Conservation (phyloP, 805 yeast genomes). For the Metschnikowia corniflorae region DNA sequence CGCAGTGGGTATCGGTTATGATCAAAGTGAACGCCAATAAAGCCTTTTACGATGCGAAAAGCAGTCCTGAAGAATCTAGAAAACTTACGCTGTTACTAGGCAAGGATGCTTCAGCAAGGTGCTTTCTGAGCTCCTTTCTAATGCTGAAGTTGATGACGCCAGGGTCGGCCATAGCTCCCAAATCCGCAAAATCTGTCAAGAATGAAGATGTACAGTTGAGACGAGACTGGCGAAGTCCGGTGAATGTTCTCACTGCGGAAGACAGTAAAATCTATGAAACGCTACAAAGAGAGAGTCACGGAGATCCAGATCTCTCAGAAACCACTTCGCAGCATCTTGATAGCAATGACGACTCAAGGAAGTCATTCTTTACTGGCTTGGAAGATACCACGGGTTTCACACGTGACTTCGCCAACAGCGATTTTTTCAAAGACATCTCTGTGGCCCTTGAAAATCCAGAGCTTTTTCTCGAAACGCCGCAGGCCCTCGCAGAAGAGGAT, state of each 20-base stretch:
- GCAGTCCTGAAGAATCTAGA: neutral
- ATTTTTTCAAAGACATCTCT: neutral
- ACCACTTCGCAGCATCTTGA: neutral
- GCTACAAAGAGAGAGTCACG: neutral
- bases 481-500: constrained; percentile 5
- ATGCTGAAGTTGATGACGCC: neutral
- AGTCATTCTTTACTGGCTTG: constrained; percentile 4
- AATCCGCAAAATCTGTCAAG: constrained; percentile 1
- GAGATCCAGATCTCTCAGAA: neutral
- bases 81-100: neutral
- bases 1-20: constrained; percentile 7
- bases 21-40: constrained; percentile 6
- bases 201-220: neutral
- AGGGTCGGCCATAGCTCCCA: neutral
- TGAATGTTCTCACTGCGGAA: neutral
- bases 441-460: neutral
- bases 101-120: neutral
- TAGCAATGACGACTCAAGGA: neutral
- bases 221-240: neutral
- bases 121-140: constrained; percentile 6
- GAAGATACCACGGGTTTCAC: constrained; percentile 6
- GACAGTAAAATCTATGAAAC: neutral
- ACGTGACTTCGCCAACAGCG: neutral
- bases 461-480: neutral
- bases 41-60: constrained; percentile 2